phyloP scores from a whole-genome alignment of 345 rosid genomes.

The Chamaenerion angustifolium region DNA sequence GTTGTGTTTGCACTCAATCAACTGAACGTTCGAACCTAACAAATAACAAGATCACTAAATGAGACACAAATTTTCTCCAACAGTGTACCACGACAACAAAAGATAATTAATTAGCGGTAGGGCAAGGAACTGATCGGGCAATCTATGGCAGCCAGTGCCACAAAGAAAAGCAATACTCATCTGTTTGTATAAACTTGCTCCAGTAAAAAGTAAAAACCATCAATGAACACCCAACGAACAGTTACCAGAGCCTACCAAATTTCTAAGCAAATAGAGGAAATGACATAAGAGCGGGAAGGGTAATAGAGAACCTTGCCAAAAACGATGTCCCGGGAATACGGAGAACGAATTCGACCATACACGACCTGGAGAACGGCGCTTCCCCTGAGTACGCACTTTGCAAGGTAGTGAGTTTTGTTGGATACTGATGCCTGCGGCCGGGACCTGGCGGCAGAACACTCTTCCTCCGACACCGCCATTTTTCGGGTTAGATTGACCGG shows the following conservation, averaged over 20 bases:
- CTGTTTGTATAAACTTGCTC: too few species aligned
- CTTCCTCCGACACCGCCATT: constrained; percentile 96
- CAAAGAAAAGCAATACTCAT: too few species aligned
- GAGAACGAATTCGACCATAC: constrained; percentile 62
- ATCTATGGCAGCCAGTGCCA: too few species aligned
- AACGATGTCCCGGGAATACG: constrained; percentile 58
- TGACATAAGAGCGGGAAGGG: not conserved
- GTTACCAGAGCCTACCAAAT: not conserved
- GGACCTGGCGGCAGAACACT: constrained; percentile 61
- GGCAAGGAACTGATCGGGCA: too few species aligned
- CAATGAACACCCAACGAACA: not conserved
- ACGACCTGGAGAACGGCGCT: constrained; percentile 80
- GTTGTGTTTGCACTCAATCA: too few species aligned
- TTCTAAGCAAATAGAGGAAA: not conserved
- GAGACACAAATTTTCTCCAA: too few species aligned
- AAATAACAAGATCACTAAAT: too few species aligned
- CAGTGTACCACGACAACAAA: too few species aligned
- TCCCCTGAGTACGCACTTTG: constrained; percentile 80
- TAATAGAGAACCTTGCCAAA: constrained; percentile 55
- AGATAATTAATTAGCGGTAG: too few species aligned
- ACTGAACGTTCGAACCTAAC: too few species aligned
- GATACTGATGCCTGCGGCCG: constrained; percentile 49
- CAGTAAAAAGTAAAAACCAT: too few species aligned
- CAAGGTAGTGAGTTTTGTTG: constrained; percentile 46
- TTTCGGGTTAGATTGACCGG: not conserved